These are phyloP conservation scores for Phalaenopsis hybrid DNA, from an alignment of 116 monocot species.

Conservation along the genomic window DNA sequence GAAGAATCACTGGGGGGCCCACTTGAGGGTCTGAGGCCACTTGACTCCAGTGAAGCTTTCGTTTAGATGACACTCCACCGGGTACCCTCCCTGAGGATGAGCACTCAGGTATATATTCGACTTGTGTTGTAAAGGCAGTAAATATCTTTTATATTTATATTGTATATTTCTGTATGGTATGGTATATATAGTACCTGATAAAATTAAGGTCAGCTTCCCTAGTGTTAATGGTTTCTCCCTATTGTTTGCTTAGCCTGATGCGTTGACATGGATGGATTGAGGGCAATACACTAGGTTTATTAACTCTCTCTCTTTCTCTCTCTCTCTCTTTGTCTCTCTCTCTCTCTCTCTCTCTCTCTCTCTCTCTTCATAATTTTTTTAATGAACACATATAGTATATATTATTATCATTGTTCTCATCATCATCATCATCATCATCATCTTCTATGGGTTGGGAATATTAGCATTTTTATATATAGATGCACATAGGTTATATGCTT, in stretches of 20 bases:
- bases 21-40: neutral
- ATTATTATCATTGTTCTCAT: too few species aligned
- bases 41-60: neutral
- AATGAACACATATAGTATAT: too few species aligned
- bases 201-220: neutral
- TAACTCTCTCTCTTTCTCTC: too few species aligned
- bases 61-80: neutral
- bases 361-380: too few species aligned
- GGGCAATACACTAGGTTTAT: too few species aligned
- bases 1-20: neutral
- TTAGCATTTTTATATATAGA: too few species aligned
- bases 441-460: too few species aligned
- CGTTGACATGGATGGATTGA: neutral
- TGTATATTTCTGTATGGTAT: neutral
- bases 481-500: too few species aligned
- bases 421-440: too few species aligned
- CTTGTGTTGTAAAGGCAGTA: neutral
- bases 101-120: slow-evolving; percentile 1
- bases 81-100: neutral
- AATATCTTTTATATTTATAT: slow-evolving; percentile 1
- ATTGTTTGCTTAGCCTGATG: neutral
- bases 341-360: too few species aligned
- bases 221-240: neutral
- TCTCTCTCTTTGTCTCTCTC: too few species aligned
- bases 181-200: slow-evolving; percentile 2